phyloP scores from a whole-genome alignment of 2,329 filamentous ascomycete species.

The Zasmidium angulare region DNA sequence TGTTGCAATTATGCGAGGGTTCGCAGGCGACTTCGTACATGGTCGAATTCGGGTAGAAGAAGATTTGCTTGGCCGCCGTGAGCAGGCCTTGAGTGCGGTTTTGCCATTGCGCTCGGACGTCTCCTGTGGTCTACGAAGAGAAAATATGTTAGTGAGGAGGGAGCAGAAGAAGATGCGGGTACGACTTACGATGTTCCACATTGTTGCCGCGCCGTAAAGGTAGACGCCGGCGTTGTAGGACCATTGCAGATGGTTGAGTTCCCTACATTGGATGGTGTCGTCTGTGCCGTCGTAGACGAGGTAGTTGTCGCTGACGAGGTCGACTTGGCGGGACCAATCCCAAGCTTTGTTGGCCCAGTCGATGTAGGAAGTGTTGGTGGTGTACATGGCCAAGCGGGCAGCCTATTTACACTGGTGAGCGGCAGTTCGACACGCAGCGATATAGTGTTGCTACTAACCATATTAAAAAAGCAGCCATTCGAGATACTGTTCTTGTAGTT shows the following conservation, averaged over 20 bases:
- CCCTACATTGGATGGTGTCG: slow-evolving; percentile 42
- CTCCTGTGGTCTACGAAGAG: slow-evolving; percentile 23
- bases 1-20: slow-evolving; percentile 40
- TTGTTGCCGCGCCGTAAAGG: slow-evolving; percentile 45
- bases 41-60: slow-evolving; percentile 34
- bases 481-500: slow-evolving; percentile 50
- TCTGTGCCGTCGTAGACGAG: slow-evolving; percentile 48
- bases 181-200: slow-evolving; percentile 36
- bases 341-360: slow-evolving; percentile 57
- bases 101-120: slow-evolving; percentile 28
- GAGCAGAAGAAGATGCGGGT: background rate
- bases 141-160: slow-evolving; percentile 14
- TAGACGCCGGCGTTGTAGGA: slow-evolving; percentile 48
- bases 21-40: slow-evolving; percentile 47
- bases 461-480: slow-evolving; percentile 49
- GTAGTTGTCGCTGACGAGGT: slow-evolving; percentile 51
- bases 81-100: slow-evolving; percentile 12
- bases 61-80: slow-evolving; percentile 31
- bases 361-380: slow-evolving; percentile 52
- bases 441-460: slow-evolving; percentile 17
- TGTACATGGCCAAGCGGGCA: slow-evolving; percentile 36
- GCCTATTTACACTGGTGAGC: slow-evolving; percentile 17
- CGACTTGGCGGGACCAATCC: slow-evolving; percentile 44
- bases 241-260: slow-evolving; percentile 45
- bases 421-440: too few relatives aligned